These are phyloP conservation scores for Neurospora africana DNA, from an alignment of 495 filamentous ascomycete genomes.

Conservation along the genomic window DNA sequence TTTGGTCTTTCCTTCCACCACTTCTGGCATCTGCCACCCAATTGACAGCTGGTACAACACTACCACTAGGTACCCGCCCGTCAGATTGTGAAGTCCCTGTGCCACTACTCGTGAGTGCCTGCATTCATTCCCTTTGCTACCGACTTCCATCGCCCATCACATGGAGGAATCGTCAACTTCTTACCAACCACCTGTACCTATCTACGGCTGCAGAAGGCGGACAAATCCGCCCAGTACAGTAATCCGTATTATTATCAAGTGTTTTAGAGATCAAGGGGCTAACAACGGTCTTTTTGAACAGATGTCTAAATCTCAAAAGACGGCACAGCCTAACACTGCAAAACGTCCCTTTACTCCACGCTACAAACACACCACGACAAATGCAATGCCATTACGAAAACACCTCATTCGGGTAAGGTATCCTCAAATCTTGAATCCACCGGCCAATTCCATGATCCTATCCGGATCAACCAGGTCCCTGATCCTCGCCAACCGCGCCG, in stretches of 20 bases:
- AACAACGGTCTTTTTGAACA: neutral
- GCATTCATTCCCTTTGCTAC: neutral
- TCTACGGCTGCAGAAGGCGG: neutral
- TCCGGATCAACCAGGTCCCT: slow-evolving; percentile 9
- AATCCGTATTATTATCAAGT: neutral
- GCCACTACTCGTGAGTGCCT: neutral
- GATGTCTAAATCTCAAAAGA: neutral
- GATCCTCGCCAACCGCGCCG: slow-evolving; percentile 9
- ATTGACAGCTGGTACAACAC: too few species aligned
- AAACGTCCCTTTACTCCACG: neutral
- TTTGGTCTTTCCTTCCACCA: too few species aligned
- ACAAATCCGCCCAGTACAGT: neutral
- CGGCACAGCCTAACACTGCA: neutral
- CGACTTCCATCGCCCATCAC: neutral
- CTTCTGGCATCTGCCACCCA: too few species aligned
- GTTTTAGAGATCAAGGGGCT: neutral
- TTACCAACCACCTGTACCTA: neutral
- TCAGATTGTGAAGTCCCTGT: neutral
- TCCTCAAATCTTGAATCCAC: slow-evolving; percentile 13
- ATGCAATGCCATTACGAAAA: neutral
- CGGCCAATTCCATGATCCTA: slow-evolving; percentile 16
- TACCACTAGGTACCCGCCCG: too few species aligned
- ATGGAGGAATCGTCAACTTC: neutral
- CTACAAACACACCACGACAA: neutral
- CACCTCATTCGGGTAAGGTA: neutral